These are phyloP conservation scores for Thraustochytrium sp. DNA, from an alignment of 352 stramenopile species.

Conservation along the genomic window DNA sequence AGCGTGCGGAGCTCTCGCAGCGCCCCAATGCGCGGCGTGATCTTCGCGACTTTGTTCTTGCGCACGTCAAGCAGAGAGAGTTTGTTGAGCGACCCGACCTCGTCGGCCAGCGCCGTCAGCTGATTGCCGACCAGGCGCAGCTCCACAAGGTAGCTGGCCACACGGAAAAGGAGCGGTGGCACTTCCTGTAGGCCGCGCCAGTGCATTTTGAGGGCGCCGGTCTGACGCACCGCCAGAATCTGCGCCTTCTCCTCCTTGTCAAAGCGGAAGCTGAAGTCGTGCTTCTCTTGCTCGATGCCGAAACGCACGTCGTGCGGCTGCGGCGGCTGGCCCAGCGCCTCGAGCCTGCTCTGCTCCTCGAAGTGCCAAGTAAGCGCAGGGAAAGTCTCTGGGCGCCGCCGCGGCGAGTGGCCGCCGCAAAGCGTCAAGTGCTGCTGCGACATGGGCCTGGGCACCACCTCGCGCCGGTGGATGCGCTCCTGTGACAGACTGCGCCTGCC, in stretches of 20 bases:
- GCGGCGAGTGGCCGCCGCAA: neutral
- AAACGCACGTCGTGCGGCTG: neutral
- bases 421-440: neutral
- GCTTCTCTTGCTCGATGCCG: constrained; percentile 13
- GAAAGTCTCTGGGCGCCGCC: neutral
- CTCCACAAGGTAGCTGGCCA: neutral
- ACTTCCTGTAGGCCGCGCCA: neutral
- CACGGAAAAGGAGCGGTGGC: neutral
- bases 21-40: neutral
- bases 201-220: neutral
- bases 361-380: constrained; percentile 34
- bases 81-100: neutral
- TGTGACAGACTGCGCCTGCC: neutral
- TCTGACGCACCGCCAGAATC: neutral
- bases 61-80: constrained; percentile 15
- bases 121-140: constrained; percentile 20
- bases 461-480: neutral
- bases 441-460: neutral
- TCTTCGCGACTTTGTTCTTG: constrained; percentile 7
- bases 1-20: neutral
- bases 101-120: neutral
- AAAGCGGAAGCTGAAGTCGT: constrained; percentile 15
- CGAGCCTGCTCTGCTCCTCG: neutral
- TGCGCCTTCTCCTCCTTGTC: neutral
- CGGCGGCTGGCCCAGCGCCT: neutral